A percentile compares a stretch with the other conserved stretches of the same genome.
These are phyloP conservation scores for Spinacia oleracea DNA, from an alignment of 179 eudicot genomes.

Conservation along the genomic window DNA sequence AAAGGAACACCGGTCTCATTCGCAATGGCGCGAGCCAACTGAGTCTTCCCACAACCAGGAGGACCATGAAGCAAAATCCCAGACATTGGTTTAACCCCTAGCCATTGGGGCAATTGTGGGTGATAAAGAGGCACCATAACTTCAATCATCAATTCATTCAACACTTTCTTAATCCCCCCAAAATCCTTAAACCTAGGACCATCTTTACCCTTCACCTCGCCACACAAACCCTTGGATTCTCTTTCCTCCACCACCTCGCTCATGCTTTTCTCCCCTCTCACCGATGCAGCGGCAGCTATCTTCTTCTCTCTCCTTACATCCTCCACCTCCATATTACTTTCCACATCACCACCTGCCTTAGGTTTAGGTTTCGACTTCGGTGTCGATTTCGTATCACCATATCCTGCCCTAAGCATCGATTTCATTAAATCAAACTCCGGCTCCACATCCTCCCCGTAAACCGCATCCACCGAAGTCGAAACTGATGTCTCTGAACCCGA, in stretches of 20 bases:
- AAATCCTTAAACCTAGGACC: constrained; percentile 77
- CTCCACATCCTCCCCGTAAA: constrained; percentile 54
- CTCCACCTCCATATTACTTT: constrained; percentile 40
- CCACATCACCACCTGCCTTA: constrained; percentile 11
- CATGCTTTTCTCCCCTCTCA: constrained; percentile 14
- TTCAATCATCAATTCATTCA: constrained; percentile 69
- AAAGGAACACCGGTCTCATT: constrained; percentile 81
- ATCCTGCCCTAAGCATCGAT: constrained; percentile 53
- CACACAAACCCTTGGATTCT: constrained; percentile 15
- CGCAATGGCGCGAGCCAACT: constrained; percentile 88
- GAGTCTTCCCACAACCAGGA: constrained; percentile 96
- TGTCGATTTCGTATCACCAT: constrained; percentile 23
- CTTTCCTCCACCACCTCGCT: constrained; percentile 27
- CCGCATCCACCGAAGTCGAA: constrained; percentile 63
- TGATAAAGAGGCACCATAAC: constrained; percentile 70
- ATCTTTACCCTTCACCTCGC: constrained; percentile 37
- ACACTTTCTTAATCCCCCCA: constrained; percentile 64
- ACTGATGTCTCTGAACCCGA: constrained; percentile 32
- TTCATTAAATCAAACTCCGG: constrained; percentile 75
- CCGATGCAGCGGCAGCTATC: constrained; percentile 24
- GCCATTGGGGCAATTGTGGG: constrained; percentile 48
- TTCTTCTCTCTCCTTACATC: constrained; percentile 48
- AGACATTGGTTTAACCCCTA: constrained; percentile 68
- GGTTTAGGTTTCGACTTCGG: constrained; percentile 19
- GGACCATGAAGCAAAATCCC: constrained; percentile 92